These are phyloP conservation scores for Euclidium syriacum DNA, from an alignment of 345 rosid species.

Conservation along the genomic window DNA sequence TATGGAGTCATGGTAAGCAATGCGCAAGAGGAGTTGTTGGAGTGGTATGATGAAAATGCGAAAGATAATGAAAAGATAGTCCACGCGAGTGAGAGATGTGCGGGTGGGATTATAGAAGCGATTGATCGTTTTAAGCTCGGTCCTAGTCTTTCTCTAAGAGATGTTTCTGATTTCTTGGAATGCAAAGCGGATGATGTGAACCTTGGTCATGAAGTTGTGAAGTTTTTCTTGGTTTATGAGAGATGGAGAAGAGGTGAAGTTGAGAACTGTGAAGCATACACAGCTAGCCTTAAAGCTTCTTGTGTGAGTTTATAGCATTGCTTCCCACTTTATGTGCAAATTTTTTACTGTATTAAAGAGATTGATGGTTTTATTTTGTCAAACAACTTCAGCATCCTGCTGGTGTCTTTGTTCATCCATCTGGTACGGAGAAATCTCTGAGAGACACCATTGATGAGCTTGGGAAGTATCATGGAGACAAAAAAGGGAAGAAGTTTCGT, in stretches of 20 bases:
- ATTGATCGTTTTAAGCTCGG: slow-evolving; percentile 87
- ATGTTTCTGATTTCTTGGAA: slow-evolving; percentile 42
- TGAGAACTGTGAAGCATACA: slow-evolving; percentile 54
- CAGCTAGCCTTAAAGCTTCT: slow-evolving; percentile 56
- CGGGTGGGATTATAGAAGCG: slow-evolving; percentile 80
- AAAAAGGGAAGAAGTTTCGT: slow-evolving; percentile 51
- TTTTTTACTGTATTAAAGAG: neutral
- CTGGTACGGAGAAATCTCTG: slow-evolving; percentile 61
- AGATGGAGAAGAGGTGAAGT: slow-evolving; percentile 88
- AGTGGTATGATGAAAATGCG: slow-evolving; percentile 79
- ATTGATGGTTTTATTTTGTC: neutral
- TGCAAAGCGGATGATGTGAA: slow-evolving; percentile 28
- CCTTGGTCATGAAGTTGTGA: slow-evolving; percentile 53
- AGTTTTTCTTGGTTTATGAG: slow-evolving; percentile 71
- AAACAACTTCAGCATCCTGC: slow-evolving; percentile 43
- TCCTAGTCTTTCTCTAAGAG: slow-evolving; percentile 74
- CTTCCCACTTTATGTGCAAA: neutral
- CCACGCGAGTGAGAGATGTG: slow-evolving; percentile 83
- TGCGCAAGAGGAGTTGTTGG: slow-evolving; percentile 93
- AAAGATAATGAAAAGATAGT: slow-evolving; percentile 65
- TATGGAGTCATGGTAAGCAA: slow-evolving; percentile 94
- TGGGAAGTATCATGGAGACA: slow-evolving; percentile 61
- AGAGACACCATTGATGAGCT: slow-evolving; percentile 50
- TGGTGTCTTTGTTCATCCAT: slow-evolving; percentile 61
- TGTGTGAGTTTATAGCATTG: slow-evolving; percentile 47